Percentiles rank a stretch among this genome's conserved stretches.
phyloP scores from a whole-genome alignment of 192 early-diverging fungal genomes.

The Powellomyces hirtus region DNA sequence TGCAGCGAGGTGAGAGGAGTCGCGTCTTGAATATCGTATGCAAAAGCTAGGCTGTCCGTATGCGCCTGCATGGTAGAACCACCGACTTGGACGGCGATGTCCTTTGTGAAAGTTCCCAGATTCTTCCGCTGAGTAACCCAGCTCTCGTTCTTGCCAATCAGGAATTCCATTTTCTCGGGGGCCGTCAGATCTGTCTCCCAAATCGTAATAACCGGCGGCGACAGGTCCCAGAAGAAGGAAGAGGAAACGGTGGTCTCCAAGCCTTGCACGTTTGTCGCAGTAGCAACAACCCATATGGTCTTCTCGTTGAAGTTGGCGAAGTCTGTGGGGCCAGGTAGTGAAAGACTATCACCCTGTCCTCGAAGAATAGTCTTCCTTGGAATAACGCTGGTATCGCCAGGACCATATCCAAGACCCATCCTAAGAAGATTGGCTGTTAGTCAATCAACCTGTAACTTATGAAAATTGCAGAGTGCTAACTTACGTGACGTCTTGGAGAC shows the following conservation, averaged over 20 bases:
- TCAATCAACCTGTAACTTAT: no score
- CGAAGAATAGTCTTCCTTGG: neutral
- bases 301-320: neutral
- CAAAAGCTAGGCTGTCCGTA: neutral
- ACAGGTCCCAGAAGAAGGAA: neutral
- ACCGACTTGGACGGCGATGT: neutral
- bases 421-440: no score
- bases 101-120: neutral
- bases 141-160: constrained; percentile 9
- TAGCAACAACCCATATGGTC: neutral
- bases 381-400: constrained; percentile 1
- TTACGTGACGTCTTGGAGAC: no score
- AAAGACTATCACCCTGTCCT: neutral
- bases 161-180: neutral
- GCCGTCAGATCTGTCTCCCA: neutral
- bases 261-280: neutral
- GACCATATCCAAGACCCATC: neutral
- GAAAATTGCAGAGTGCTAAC: no score
- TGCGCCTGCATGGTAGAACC: neutral
- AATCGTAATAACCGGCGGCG: constrained; percentile 2
- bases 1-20: neutral
- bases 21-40: neutral
- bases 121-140: neutral
- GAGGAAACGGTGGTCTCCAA: neutral
- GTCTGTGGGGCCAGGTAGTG: neutral